A percentile compares a stretch with the other conserved stretches of the same genome.
Evolutionary conservation across 768 basidiomycete genomes (phyloP).

Genomic region (Clathrus columnatus): DNA sequence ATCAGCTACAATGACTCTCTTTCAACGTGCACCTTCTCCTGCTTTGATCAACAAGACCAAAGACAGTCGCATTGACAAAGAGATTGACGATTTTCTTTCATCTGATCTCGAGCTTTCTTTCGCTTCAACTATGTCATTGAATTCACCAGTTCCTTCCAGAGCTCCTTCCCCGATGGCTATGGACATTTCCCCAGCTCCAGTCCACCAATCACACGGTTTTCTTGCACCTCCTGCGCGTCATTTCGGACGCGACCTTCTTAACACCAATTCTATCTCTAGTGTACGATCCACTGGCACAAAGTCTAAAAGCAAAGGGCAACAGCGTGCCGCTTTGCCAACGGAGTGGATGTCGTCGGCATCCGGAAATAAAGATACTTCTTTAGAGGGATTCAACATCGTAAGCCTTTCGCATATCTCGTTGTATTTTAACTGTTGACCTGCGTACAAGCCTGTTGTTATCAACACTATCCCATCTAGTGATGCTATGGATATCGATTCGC

Average conservation of each 20-base stretch:
- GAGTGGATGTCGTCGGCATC: slow-evolving; percentile 34
- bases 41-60: not conserved
- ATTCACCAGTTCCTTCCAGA: slow-evolving; percentile 53
- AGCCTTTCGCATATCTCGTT: not conserved
- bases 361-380: not conserved
- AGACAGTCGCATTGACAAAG: slow-evolving; percentile 21
- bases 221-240: slow-evolving; percentile 33
- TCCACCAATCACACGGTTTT: slow-evolving; percentile 16
- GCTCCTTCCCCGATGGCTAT: slow-evolving; percentile 45
- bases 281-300: slow-evolving; percentile 20
- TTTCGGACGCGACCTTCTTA: slow-evolving; percentile 71
- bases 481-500: slow-evolving; percentile 70
- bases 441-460: not conserved
- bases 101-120: slow-evolving; percentile 76
- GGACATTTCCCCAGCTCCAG: slow-evolving; percentile 71
- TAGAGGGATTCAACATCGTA: not conserved
- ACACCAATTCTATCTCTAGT: slow-evolving; percentile 25
- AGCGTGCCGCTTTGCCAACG: slow-evolving; percentile 53
- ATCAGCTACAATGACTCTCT: slow-evolving; percentile 8
- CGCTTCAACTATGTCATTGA: slow-evolving; percentile 71
- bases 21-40: slow-evolving; percentile 5
- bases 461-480: slow-evolving; percentile 33
- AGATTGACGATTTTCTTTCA: slow-evolving; percentile 57
- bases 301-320: slow-evolving; percentile 41
- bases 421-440: not conserved